Conservation (phyloP, 2,329 filamentous ascomycete species). For the Cercospora sp. region DNA sequence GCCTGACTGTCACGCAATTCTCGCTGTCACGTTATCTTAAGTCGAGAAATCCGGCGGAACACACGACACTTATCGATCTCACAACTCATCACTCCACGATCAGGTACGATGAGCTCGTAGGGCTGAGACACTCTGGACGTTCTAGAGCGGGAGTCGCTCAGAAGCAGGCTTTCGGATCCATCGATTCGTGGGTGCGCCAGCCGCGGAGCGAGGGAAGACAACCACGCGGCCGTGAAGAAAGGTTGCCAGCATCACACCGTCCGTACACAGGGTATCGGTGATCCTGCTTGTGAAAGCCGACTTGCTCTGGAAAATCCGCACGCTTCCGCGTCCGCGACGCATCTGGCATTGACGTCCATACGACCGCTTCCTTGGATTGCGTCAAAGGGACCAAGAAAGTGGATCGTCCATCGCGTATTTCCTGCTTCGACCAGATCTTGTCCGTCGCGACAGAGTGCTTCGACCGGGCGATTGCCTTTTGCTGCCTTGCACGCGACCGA, state of each 20-base stretch:
- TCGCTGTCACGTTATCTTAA: background rate
- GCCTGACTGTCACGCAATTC: background rate
- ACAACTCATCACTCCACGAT: background rate
- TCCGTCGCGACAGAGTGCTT: background rate
- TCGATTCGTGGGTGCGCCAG: background rate
- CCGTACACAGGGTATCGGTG: conserved; percentile 2
- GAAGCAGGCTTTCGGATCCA: conserved; percentile 5
- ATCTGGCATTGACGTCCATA: background rate
- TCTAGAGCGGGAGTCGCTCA: conserved; percentile 10
- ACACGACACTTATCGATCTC: background rate
- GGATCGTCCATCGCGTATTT: background rate
- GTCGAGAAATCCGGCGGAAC: background rate
- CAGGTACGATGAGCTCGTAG: conserved; percentile 2
- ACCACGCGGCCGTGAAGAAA: conserved; percentile 2
- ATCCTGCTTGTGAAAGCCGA: conserved; percentile 8
- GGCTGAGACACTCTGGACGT: conserved; percentile 7
- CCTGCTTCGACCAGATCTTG: background rate
- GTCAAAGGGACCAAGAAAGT: background rate
- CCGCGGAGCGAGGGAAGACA: conserved; percentile 1
- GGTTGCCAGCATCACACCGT: background rate
- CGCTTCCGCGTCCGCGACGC: conserved; percentile 7
- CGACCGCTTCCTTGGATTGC: conserved; percentile 1
- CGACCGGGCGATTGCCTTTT: background rate
- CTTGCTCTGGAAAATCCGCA: background rate
- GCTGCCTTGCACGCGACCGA: conserved; percentile 7